Evolutionary conservation across 768 basidiomycete genomes (phyloP).

Genomic region (Peribolospora baueri): DNA sequence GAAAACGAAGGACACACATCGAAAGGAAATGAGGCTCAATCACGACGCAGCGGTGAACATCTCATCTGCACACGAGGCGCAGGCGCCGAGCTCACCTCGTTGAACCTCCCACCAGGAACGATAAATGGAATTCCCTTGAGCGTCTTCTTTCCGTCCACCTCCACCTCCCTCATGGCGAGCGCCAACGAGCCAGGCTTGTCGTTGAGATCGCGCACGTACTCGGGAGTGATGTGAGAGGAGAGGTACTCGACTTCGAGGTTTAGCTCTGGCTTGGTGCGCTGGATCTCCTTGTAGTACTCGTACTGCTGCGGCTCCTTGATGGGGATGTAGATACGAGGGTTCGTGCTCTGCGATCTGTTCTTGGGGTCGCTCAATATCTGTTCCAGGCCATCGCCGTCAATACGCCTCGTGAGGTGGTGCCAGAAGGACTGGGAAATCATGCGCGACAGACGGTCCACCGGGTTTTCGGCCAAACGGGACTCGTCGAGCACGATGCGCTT

Average conservation of each 20-base stretch:
- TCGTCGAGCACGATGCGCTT: constrained; percentile 98
- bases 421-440: constrained; percentile 98
- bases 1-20: neutral
- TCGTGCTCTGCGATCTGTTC: constrained; percentile 70
- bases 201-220: constrained; percentile 70
- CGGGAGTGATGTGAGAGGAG: constrained; percentile 65
- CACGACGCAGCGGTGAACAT: neutral
- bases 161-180: constrained; percentile 74
- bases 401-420: constrained; percentile 86
- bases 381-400: constrained; percentile 90
- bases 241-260: constrained; percentile 78
- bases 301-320: constrained; percentile 68
- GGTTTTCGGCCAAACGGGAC: constrained; percentile 88
- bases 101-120: constrained; percentile 73
- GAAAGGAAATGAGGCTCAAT: constrained; percentile 1
- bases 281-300: constrained; percentile 86
- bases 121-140: constrained; percentile 89
- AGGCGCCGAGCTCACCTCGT: constrained; percentile 37
- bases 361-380: constrained; percentile 96
- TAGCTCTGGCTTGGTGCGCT: constrained; percentile 74
- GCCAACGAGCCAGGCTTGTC: constrained; percentile 82
- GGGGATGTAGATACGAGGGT: constrained; percentile 85
- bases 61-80: too few species aligned
- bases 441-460: constrained; percentile 79
- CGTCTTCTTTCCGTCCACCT: constrained; percentile 42